A percentile compares a stretch with the other conserved stretches of the same genome.
Conservation (phyloP, 352 stramenopile species). For the Phytophthora sp. region DNA sequence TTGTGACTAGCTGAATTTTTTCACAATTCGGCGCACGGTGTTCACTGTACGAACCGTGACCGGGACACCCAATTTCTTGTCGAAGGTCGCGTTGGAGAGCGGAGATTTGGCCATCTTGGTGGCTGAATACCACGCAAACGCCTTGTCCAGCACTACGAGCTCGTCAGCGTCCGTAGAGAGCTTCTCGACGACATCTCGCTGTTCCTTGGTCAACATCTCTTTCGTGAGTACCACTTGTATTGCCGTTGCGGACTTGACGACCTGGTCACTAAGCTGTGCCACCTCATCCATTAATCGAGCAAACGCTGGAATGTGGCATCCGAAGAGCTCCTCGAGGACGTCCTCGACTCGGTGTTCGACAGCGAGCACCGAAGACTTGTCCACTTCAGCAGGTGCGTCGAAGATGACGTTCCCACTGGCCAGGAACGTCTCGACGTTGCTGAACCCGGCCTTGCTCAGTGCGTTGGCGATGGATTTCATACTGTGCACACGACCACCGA, state of each 20-base stretch:
- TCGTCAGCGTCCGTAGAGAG: slow-evolving; percentile 30
- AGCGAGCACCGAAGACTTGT: not conserved
- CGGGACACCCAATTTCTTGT: slow-evolving; percentile 36
- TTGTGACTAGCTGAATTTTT: slow-evolving; percentile 27
- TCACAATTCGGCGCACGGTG: slow-evolving; percentile 40
- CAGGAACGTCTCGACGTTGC: slow-evolving; percentile 38
- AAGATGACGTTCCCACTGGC: slow-evolving; percentile 44
- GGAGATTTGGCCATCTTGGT: slow-evolving; percentile 47
- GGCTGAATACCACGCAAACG: slow-evolving; percentile 42
- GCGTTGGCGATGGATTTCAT: slow-evolving; percentile 38
- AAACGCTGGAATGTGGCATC: slow-evolving; percentile 29
- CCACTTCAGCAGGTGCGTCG: not conserved
- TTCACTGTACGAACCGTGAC: slow-evolving; percentile 40
- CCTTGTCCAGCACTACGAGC: slow-evolving; percentile 30
- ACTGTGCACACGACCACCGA: slow-evolving; percentile 38
- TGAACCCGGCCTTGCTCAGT: slow-evolving; percentile 23
- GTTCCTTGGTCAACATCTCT: slow-evolving; percentile 21
- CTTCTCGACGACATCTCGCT: slow-evolving; percentile 23
- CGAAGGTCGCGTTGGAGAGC: slow-evolving; percentile 44
- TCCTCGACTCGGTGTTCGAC: slow-evolving; percentile 34
- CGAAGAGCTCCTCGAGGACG: slow-evolving; percentile 34
- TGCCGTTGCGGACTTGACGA: slow-evolving; percentile 25
- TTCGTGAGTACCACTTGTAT: slow-evolving; percentile 43
- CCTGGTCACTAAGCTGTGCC: not conserved
- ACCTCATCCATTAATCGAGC: slow-evolving; percentile 30